Percentiles rank a stretch among this genome's conserved stretches.
These are phyloP conservation scores for Epichloe gansuensis DNA, from an alignment of 2,329 filamentous ascomycete species.

Conservation along the genomic window DNA sequence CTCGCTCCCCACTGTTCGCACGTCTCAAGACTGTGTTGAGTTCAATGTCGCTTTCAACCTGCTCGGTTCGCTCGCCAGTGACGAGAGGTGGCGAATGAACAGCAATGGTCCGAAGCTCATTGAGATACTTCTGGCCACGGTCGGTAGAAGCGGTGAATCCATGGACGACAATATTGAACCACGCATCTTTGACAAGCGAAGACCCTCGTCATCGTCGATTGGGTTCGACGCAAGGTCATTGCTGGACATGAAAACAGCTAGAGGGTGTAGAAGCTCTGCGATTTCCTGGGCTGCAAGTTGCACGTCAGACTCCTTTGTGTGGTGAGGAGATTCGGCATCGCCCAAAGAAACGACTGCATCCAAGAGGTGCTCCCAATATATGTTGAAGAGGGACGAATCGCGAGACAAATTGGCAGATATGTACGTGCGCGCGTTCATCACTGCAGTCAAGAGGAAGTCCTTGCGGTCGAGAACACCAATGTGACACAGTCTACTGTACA, in stretches of 20 bases:
- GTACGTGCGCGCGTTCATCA: constrained; percentile 67
- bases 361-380: constrained; percentile 74
- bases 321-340: constrained; percentile 64
- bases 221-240: constrained; percentile 42
- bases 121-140: constrained; percentile 57
- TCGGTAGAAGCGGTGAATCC: constrained; percentile 70
- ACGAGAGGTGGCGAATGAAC: constrained; percentile 80
- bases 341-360: constrained; percentile 85
- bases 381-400: constrained; percentile 63
- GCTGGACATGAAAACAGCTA: constrained; percentile 71
- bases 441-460: constrained; percentile 53
- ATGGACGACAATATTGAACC: constrained; percentile 96
- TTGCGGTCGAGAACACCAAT: constrained; percentile 62
- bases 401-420: constrained; percentile 59
- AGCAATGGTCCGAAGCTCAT: constrained; percentile 74
- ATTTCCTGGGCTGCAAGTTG: constrained; percentile 81
- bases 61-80: constrained; percentile 75
- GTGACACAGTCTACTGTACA: constrained; percentile 65
- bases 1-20: constrained; percentile 69
- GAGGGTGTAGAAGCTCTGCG: constrained; percentile 69
- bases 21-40: constrained; percentile 86
- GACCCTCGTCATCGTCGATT: constrained; percentile 53
- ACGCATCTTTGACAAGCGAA: constrained; percentile 73
- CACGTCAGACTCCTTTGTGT: constrained; percentile 64
- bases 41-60: constrained; percentile 92